Percentiles rank a stretch among this genome's conserved stretches.
phyloP scores from a whole-genome alignment of 2,329 filamentous ascomycete species.

The Nigrograna mackinnonii region DNA sequence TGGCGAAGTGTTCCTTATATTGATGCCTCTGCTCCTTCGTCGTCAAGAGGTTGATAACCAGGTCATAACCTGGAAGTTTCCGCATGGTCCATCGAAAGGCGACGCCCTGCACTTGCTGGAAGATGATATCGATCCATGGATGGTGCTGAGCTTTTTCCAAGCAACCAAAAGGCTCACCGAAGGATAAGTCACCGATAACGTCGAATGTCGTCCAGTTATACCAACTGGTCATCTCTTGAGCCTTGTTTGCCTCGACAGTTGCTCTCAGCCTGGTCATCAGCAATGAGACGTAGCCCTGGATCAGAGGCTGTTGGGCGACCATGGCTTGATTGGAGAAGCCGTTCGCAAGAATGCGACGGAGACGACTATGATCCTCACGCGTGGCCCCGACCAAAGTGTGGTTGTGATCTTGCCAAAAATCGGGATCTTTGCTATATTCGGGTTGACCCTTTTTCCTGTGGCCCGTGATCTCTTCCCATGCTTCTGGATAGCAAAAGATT shows the following conservation, averaged over 20 bases:
- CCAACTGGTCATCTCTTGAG: neutral
- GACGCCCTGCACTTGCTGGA: slow-evolving; percentile 29
- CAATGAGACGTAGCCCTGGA: neutral
- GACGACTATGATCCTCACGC: neutral
- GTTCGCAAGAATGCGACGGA: neutral
- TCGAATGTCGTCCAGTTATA: neutral
- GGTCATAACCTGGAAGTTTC: too few relatives aligned
- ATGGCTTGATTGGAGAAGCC: neutral
- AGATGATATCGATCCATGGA: slow-evolving; percentile 14
- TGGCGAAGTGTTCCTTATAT: too few relatives aligned
- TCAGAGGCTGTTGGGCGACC: neutral
- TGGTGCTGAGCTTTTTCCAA: neutral
- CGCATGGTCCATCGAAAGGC: slow-evolving; percentile 30
- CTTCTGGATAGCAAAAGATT: slow-evolving; percentile 43
- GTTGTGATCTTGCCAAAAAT: neutral
- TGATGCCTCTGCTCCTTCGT: too few relatives aligned
- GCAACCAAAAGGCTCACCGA: neutral
- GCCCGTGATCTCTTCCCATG: slow-evolving; percentile 46
- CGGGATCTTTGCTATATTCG: neutral
- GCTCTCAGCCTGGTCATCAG: neutral
- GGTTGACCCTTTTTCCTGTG: neutral
- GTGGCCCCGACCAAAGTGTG: neutral
- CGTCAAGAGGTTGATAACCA: too few relatives aligned
- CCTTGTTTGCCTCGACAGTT: neutral
- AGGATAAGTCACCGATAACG: neutral